phyloP scores from a whole-genome alignment of 1,284 basidiomycete species.

The Papiliotrema laurentii region DNA sequence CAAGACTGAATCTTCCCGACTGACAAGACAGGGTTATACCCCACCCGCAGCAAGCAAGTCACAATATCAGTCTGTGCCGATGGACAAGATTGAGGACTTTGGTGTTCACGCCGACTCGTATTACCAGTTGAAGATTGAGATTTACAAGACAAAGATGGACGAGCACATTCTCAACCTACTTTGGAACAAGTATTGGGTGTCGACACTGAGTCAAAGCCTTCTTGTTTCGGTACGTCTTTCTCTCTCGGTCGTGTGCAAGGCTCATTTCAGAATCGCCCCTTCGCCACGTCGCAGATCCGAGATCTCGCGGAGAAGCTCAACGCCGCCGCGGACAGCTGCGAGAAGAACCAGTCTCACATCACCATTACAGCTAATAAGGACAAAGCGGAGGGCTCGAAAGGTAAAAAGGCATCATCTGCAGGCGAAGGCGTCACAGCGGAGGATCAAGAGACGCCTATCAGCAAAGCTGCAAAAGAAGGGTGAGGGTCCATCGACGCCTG shows the following conservation, averaged over 20 bases:
- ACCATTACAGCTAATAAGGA: constrained; percentile 46
- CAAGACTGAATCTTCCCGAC: too few species aligned
- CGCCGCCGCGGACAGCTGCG: constrained; percentile 24
- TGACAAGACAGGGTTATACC: constrained; percentile 67
- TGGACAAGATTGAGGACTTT: constrained; percentile 93
- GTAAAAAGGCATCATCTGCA: constrained; percentile 47
- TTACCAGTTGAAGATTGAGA: constrained; percentile 87
- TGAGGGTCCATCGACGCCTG: constrained; percentile 42
- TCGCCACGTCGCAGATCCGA: constrained; percentile 78
- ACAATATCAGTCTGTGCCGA: constrained; percentile 84
- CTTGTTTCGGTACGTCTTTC: constrained; percentile 69
- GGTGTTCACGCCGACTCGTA: constrained; percentile 97
- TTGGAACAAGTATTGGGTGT: constrained; percentile 99
- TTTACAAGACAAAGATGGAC: constrained; percentile 88
- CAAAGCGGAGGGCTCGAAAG: constrained; percentile 33
- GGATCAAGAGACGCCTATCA: constrained; percentile 54
- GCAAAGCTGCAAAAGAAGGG: constrained; percentile 80
- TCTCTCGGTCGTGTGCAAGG: neutral
- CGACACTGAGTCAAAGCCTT: constrained; percentile 85
- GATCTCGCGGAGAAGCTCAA: constrained; percentile 82
- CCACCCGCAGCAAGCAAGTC: constrained; percentile 69
- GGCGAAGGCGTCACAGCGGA: constrained; percentile 30
- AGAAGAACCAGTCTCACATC: constrained; percentile 7
- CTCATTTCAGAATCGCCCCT: constrained; percentile 71
- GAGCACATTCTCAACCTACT: constrained; percentile 78